These are phyloP conservation scores for Penicillium samsonianum DNA, from an alignment of 495 filamentous ascomycete species.

Conservation along the genomic window DNA sequence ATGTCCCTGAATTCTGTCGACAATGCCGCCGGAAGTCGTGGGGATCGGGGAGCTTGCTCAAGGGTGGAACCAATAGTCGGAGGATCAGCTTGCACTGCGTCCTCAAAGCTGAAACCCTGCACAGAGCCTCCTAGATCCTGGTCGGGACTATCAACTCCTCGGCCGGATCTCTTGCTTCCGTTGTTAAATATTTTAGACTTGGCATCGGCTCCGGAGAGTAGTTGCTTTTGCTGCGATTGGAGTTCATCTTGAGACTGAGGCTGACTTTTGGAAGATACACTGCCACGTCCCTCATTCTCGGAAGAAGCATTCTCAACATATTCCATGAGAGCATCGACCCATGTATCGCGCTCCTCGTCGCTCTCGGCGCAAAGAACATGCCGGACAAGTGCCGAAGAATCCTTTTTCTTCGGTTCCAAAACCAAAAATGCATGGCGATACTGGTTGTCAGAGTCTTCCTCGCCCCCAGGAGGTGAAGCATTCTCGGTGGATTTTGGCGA, in stretches of 20 bases:
- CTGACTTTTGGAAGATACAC: slow-evolving; percentile 29
- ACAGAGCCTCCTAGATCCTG: slow-evolving; percentile 53
- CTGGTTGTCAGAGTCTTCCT: slow-evolving; percentile 83
- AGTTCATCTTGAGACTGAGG: slow-evolving; percentile 23
- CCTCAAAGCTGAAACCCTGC: slow-evolving; percentile 82
- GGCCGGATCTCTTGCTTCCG: slow-evolving; percentile 48
- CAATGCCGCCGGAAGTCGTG: slow-evolving; percentile 29
- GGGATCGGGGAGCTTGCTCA: slow-evolving; percentile 38
- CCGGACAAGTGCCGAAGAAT: slow-evolving; percentile 84
- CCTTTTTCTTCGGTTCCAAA: slow-evolving; percentile 93
- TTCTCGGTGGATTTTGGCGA: slow-evolving; percentile 55
- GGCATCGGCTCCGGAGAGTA: slow-evolving; percentile 16
- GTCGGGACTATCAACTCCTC: slow-evolving; percentile 45
- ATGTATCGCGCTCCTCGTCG: slow-evolving; percentile 87
- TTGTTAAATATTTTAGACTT: slow-evolving; percentile 34
- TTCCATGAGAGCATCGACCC: slow-evolving; percentile 86
- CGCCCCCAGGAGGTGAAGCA: slow-evolving; percentile 58
- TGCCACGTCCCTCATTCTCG: slow-evolving; percentile 44
- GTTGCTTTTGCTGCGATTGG: slow-evolving; percentile 18
- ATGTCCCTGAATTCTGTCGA: slow-evolving; percentile 32
- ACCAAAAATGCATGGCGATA: slow-evolving; percentile 96
- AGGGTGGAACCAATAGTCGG: slow-evolving; percentile 61
- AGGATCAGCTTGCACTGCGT: slow-evolving; percentile 72
- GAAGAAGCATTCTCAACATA: slow-evolving; percentile 78
- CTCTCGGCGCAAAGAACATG: slow-evolving; percentile 96